Conservation (phyloP, 805 yeast species). For the Citeromyces nyonsensis region DNA sequence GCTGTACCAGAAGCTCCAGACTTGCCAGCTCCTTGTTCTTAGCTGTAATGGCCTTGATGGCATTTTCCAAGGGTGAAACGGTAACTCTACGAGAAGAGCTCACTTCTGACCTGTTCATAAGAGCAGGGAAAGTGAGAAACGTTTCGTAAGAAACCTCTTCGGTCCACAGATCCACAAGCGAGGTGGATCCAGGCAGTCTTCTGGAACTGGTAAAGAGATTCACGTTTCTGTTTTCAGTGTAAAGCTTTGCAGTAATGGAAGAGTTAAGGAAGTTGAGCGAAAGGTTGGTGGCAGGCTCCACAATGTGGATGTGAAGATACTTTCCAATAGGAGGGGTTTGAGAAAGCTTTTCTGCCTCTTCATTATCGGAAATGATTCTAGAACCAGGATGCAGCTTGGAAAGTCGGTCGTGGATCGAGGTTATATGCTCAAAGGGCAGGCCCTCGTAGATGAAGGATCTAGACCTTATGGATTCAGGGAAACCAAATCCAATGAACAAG, state of each 20-base stretch:
- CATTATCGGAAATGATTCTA: conserved; percentile 38
- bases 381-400: conserved; percentile 73
- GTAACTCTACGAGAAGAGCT: conserved; percentile 27
- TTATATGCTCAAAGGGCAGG: conserved; percentile 72
- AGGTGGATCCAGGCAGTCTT: conserved; percentile 58
- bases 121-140: conserved; percentile 64
- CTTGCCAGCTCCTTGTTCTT: conserved; percentile 64
- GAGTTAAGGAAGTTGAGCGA: conserved; percentile 14
- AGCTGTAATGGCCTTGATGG: conserved; percentile 45
- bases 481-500: conserved; percentile 70
- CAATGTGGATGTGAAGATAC: conserved; percentile 55
- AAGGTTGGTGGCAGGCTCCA: conserved; percentile 48
- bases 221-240: conserved; percentile 62
- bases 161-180: conserved; percentile 72
- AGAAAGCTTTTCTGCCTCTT: conserved; percentile 33
- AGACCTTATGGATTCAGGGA: conserved; percentile 64
- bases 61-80: conserved; percentile 77
- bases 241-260: conserved; percentile 52
- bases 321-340: conserved; percentile 52
- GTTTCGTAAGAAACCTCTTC: conserved; percentile 77
- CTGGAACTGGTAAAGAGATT: conserved; percentile 54
- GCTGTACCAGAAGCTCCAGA: conserved; percentile 43
- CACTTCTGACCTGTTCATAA: conserved; percentile 75
- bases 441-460: conserved; percentile 77
- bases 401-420: conserved; percentile 67